Conservation (phyloP, 352 stramenopile species). For the Phytophthora litchii region DNA sequence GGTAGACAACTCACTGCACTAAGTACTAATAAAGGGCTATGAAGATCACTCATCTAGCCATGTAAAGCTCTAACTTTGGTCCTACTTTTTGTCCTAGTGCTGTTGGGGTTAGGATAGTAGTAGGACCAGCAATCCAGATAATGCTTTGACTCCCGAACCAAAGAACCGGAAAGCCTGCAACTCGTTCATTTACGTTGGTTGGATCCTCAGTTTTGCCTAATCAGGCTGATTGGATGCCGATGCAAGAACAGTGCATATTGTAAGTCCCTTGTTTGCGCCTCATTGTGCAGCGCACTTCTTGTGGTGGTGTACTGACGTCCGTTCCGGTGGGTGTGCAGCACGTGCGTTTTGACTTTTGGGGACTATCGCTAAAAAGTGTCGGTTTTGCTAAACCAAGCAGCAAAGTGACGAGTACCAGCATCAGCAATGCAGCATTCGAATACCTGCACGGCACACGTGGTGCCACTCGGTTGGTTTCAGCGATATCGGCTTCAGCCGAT, state of each 20-base stretch:
- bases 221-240: conserved; percentile 38
- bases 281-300: too few species aligned
- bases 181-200: too few species aligned
- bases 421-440: too few species aligned
- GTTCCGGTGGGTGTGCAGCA: conserved; percentile 22
- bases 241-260: conserved; percentile 21
- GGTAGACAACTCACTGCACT: too few species aligned
- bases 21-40: too few species aligned
- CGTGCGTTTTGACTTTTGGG: background rate
- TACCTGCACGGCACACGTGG: background rate
- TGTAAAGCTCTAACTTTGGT: too few species aligned
- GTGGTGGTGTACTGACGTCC: background rate
- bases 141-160: too few species aligned
- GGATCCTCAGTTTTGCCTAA: conserved; percentile 17
- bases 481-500: conserved; percentile 15
- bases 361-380: conserved; percentile 1
- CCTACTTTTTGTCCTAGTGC: too few species aligned
- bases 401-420: background rate
- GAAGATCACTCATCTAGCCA: too few species aligned
- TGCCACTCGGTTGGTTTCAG: conserved; percentile 17
- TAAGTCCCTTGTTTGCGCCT: background rate
- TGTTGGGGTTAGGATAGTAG: too few species aligned
- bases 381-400: conserved; percentile 1
- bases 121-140: too few species aligned
- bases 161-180: too few species aligned